A percentile compares a stretch with the other conserved stretches of the same genome.
Evolutionary conservation across 306 rosid genomes (phyloP).

Genomic region (Morella rubra): DNA sequence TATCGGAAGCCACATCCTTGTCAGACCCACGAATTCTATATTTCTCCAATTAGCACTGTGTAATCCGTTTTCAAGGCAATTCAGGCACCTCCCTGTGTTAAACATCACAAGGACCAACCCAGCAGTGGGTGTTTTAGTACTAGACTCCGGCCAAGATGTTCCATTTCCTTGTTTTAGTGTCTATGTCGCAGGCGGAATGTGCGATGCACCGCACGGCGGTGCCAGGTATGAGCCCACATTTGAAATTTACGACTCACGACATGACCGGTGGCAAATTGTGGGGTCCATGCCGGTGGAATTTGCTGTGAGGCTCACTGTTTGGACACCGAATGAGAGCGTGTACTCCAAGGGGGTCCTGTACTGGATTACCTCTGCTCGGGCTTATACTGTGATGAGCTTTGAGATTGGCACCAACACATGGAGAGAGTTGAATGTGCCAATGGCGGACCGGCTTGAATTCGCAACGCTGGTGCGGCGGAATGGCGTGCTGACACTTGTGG

Average conservation of each 20-base stretch:
- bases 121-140: constrained; percentile 49
- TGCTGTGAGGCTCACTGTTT: constrained; percentile 69
- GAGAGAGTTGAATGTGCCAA: constrained; percentile 59
- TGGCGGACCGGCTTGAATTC: constrained; percentile 64
- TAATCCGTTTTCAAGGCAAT: constrained; percentile 66
- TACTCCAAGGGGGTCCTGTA: constrained; percentile 44
- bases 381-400: constrained; percentile 54
- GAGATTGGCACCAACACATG: constrained; percentile 42
- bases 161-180: constrained; percentile 38
- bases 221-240: constrained; percentile 45
- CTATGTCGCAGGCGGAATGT: constrained; percentile 75
- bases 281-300: constrained; percentile 60
- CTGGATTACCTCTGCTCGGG: constrained; percentile 80
- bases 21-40: constrained; percentile 40
- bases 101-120: constrained; percentile 64
- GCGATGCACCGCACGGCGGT: constrained; percentile 35
- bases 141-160: constrained; percentile 16
- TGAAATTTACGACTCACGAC: constrained; percentile 63
- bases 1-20: constrained; percentile 47
- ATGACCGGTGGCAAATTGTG: constrained; percentile 41
- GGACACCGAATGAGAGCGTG: constrained; percentile 77
- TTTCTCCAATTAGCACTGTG: constrained; percentile 45
- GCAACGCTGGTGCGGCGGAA: constrained; percentile 52
- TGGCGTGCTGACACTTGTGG: constrained; percentile 48
- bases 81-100: constrained; percentile 46